Evolutionary conservation across 1,139 yeast species (phyloP).

Genomic region (Yamadazyma trypodendri): DNA sequence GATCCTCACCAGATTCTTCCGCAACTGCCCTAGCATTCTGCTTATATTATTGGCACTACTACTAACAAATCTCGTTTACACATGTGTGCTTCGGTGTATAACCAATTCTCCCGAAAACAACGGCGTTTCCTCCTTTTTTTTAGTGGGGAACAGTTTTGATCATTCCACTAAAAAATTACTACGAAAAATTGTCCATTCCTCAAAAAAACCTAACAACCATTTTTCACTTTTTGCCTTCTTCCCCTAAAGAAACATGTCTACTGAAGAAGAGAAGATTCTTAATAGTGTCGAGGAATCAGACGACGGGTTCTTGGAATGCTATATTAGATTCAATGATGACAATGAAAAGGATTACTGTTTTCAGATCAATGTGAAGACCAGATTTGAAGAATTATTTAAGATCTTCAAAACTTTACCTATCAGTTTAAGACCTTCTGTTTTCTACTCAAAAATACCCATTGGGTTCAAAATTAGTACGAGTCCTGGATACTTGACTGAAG

Average conservation of each 20-base stretch:
- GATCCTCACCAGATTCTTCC: too few relatives aligned
- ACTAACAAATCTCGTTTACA: too few relatives aligned
- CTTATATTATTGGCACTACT: too few relatives aligned
- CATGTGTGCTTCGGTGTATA: too few relatives aligned
- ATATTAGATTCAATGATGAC: conserved; percentile 82
- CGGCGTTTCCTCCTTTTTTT: too few relatives aligned
- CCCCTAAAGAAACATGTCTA: conserved; percentile 4
- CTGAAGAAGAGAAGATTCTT: conserved; percentile 12
- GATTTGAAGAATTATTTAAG: conserved; percentile 56
- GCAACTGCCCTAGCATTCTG: too few relatives aligned
- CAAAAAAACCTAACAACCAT: neutral
- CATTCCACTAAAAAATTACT: conserved; percentile 1
- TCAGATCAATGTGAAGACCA: conserved; percentile 57
- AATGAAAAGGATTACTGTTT: conserved; percentile 88
- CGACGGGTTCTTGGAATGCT: conserved; percentile 56
- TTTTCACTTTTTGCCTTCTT: neutral
- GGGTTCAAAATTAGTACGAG: conserved; percentile 67
- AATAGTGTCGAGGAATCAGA: conserved; percentile 14
- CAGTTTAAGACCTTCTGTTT: conserved; percentile 75
- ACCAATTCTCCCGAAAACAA: too few relatives aligned
- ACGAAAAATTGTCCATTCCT: conserved; percentile 1
- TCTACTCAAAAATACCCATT: conserved; percentile 61
- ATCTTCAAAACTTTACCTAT: conserved; percentile 70
- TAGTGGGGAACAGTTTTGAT: conserved; percentile 3
- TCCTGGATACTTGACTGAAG: conserved; percentile 84